Conservation (phyloP, 306 rosid species). For the Prunus fruticosa region DNA sequence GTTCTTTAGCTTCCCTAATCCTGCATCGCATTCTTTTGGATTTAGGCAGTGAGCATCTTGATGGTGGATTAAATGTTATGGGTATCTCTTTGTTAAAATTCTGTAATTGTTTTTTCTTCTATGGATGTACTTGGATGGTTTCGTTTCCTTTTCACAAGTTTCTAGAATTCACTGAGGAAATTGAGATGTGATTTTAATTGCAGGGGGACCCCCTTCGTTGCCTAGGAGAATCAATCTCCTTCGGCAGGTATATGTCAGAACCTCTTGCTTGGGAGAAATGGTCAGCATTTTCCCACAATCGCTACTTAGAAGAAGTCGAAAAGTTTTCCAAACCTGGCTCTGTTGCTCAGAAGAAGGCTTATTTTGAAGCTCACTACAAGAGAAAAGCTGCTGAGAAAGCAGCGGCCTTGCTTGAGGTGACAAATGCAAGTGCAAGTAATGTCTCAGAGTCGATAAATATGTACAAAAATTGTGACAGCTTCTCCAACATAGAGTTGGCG, state of each 20-base stretch:
- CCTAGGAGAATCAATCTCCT: constrained; percentile 81
- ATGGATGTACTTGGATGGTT: background rate
- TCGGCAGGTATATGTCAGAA: constrained; percentile 81
- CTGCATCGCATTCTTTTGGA: constrained; percentile 20
- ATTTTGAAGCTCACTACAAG: constrained; percentile 93
- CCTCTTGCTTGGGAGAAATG: constrained; percentile 80
- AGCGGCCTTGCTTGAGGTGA: constrained; percentile 47
- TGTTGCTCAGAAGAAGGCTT: constrained; percentile 86
- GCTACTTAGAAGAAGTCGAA: constrained; percentile 81
- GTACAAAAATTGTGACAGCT: constrained; percentile 18
- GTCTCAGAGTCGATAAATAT: constrained; percentile 22
- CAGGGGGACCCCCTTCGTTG: constrained; percentile 51
- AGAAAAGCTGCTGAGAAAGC: constrained; percentile 71
- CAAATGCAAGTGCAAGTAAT: constrained; percentile 20
- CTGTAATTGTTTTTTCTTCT: background rate
- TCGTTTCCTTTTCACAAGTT: background rate
- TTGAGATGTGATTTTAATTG: constrained; percentile 18
- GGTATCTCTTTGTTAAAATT: constrained; percentile 4
- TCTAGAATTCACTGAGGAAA: constrained; percentile 8
- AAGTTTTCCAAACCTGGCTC: constrained; percentile 81
- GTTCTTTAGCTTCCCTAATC: constrained; percentile 12
- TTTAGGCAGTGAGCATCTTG: constrained; percentile 8
- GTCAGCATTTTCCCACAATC: constrained; percentile 78
- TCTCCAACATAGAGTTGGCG: background rate
- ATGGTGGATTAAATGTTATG: constrained; percentile 32